Percentiles rank a stretch among this genome's conserved stretches.
Conservation (phyloP, 108 stramenopile species). For the Conticribra guillardii region DNA sequence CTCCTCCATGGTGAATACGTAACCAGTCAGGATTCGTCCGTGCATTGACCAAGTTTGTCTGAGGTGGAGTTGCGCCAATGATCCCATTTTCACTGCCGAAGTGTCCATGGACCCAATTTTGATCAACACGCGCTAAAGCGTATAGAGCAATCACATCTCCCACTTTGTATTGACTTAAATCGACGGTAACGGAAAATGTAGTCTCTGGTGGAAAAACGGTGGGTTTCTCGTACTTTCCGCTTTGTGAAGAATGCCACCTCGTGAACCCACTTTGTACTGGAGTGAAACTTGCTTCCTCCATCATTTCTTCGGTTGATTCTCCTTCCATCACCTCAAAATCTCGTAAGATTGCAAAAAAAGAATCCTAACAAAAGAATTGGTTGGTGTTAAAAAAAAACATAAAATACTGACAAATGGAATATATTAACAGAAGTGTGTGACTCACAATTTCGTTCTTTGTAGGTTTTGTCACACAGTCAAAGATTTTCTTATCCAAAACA, state of each 20-base stretch:
- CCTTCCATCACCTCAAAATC: constrained; percentile 46
- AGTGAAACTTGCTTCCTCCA: constrained; percentile 34
- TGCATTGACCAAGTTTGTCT: constrained; percentile 91
- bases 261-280: constrained; percentile 39
- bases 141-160: constrained; percentile 65
- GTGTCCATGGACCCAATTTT: constrained; percentile 53
- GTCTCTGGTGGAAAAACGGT: constrained; percentile 36
- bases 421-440: too few relatives aligned
- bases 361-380: too few relatives aligned
- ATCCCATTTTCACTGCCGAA: constrained; percentile 20
- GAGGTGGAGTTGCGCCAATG: constrained; percentile 51
- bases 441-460: constrained; percentile 42
- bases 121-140: constrained; percentile 70
- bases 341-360: constrained; percentile 39
- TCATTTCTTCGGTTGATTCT: constrained; percentile 42
- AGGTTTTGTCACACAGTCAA: constrained; percentile 66
- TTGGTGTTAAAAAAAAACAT: too few relatives aligned
- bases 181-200: constrained; percentile 58
- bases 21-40: constrained; percentile 87
- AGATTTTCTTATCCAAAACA: constrained; percentile 39
- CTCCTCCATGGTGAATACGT: constrained; percentile 42
- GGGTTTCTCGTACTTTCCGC: background rate
- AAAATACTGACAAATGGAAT: too few relatives aligned
- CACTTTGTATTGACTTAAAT: constrained; percentile 48
- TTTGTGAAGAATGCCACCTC: constrained; percentile 38